A percentile compares a stretch with the other conserved stretches of the same genome.
Conservation (phyloP, 371 early-diverging fungal species). For the Capillidium rhysosporum region DNA sequence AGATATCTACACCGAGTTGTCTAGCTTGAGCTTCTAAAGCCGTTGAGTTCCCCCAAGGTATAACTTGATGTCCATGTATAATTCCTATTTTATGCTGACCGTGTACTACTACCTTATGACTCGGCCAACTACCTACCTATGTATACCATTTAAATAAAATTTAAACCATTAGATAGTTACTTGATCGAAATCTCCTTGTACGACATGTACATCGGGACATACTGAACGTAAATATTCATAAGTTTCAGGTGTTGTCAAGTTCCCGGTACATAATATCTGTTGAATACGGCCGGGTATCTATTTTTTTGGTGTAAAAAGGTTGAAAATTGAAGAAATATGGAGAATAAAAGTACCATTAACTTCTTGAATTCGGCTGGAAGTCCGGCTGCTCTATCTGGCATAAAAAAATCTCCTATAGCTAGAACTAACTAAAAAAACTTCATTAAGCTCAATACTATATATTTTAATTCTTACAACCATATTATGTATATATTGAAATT, state of each 20-base stretch:
- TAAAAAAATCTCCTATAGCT: slow-evolving; percentile 84
- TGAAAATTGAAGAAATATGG: neutral
- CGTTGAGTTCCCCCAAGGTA: slow-evolving; percentile 74
- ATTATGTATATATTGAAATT: neutral
- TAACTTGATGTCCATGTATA: slow-evolving; percentile 72
- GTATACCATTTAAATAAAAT: neutral
- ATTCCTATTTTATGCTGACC: slow-evolving; percentile 64
- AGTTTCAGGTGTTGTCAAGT: slow-evolving; percentile 57
- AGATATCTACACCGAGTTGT: slow-evolving; percentile 78
- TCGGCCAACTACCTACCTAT: slow-evolving; percentile 32
- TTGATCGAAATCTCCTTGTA: slow-evolving; percentile 76
- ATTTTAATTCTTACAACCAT: neutral
- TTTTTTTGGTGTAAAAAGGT: neutral
- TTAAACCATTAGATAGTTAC: slow-evolving; percentile 10
- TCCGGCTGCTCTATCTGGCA: slow-evolving; percentile 74
- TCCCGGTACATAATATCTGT: slow-evolving; percentile 84
- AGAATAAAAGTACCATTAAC: slow-evolving; percentile 30
- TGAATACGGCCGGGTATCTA: slow-evolving; percentile 88
- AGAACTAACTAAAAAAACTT: slow-evolving; percentile 41
- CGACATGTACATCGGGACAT: slow-evolving; percentile 52
- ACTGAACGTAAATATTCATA: slow-evolving; percentile 72
- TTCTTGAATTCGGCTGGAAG: slow-evolving; percentile 80
- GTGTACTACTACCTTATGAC: slow-evolving; percentile 45
- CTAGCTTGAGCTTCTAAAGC: slow-evolving; percentile 58
- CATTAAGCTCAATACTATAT: neutral